These are phyloP conservation scores for Xenoacremonium recifei DNA, from an alignment of 2,329 filamentous ascomycete genomes.

Conservation along the genomic window DNA sequence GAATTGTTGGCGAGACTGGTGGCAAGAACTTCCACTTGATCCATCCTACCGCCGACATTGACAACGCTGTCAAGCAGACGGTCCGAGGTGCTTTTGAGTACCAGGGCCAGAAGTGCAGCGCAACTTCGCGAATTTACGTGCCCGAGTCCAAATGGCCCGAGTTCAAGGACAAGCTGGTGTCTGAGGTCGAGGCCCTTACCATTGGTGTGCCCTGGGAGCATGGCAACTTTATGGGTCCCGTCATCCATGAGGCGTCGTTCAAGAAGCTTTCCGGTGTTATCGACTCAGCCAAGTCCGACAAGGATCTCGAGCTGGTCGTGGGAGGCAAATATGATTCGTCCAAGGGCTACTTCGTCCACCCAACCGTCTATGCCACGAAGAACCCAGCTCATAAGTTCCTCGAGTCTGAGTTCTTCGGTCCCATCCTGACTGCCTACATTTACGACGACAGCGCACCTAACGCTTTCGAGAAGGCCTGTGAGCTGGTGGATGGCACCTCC, in stretches of 20 bases:
- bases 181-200: constrained; percentile 69
- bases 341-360: constrained; percentile 80
- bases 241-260: constrained; percentile 81
- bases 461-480: constrained; percentile 59
- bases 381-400: constrained; percentile 74
- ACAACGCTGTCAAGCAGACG: constrained; percentile 78
- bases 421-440: constrained; percentile 70
- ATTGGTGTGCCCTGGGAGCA: constrained; percentile 68
- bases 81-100: constrained; percentile 87
- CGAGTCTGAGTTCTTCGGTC: constrained; percentile 79
- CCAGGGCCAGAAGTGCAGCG: constrained; percentile 89
- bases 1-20: constrained; percentile 86
- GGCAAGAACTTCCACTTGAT: constrained; percentile 93
- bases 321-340: constrained; percentile 77
- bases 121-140: constrained; percentile 77
- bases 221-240: constrained; percentile 80
- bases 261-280: constrained; percentile 76
- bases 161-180: constrained; percentile 64
- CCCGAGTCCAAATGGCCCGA: constrained; percentile 71
- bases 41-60: constrained; percentile 72
- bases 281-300: constrained; percentile 74
- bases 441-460: constrained; percentile 66
- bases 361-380: constrained; percentile 75
- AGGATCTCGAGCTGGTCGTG: constrained; percentile 67
- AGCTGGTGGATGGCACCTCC: constrained; percentile 66